Evolutionary conservation across 176 grass and related monocot genomes (phyloP).

Genomic region (Alloteropsis semialata): DNA sequence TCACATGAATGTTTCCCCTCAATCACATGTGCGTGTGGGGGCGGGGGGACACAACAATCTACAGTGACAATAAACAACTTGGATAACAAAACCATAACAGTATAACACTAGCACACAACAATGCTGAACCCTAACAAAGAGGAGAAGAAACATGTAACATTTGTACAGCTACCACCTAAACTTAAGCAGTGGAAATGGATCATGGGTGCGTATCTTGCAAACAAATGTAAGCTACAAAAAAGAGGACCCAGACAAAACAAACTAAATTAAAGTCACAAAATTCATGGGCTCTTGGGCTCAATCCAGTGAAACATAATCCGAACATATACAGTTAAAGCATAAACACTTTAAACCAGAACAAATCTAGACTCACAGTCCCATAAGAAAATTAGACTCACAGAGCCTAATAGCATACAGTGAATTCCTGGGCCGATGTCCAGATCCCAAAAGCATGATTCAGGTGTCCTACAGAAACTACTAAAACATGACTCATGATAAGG

Average conservation of each 20-base stretch:
- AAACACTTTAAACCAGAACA: background rate
- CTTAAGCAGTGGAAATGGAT: constrained; percentile 17
- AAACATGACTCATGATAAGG: background rate
- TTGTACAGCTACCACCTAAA: background rate
- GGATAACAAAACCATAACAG: background rate
- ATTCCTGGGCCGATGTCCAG: background rate
- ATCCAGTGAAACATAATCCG: constrained; percentile 3
- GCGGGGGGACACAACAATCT: background rate
- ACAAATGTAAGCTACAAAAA: background rate
- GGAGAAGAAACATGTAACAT: background rate
- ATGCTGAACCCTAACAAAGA: background rate
- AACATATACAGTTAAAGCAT: background rate
- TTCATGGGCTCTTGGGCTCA: background rate
- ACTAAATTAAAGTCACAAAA: background rate
- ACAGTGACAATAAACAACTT: background rate
- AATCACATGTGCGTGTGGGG: background rate
- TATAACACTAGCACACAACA: background rate
- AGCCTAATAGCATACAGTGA: background rate
- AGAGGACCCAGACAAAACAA: background rate
- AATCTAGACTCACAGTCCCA: background rate
- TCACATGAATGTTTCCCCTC: no score
- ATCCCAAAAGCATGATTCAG: background rate
- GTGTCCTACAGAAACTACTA: background rate
- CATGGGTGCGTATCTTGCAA: background rate
- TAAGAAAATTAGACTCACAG: background rate